Base-by-base conservation (phyloP, 345 rosid species). In the Eutrema heterophyllum region DNA sequence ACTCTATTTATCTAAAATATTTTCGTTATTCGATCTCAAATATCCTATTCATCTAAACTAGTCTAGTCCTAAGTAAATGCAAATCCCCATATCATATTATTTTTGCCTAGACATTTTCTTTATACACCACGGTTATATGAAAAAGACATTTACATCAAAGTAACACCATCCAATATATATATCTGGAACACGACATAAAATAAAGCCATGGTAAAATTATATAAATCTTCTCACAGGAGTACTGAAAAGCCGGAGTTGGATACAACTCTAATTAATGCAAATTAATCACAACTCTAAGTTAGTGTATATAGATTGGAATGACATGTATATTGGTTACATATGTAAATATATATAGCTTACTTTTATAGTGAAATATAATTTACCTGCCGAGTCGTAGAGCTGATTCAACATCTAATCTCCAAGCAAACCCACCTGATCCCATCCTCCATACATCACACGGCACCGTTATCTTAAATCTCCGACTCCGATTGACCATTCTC, bases 361-460 rank as follows among this genome's bases (percentile, higher is more conserved):
- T 33, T 40, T 41, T 21, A n/a, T 9, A 59, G 67, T 51, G 69
- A 52, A 50, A 21, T 32, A 58, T 56, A 11, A 52, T 1, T 58
- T 63, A 77, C 63, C 26, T 64, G 39, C 88, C 89, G 77, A 92
- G 83, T 30, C 84, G 71, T 32, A 92, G 87, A 10, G 98, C 98
- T 70, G 96, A 83, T 54, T 88, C 77, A 32, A 87, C 83, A 76
- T 92, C 98, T 45, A 92, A 82, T 68, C 94, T 78, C 94, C 97
- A 88, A 80, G 94, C 97, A 79, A 86, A 84, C 63, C 87, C 86
- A 67, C 86, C 90, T n/a, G 79, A 60, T 41, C 83, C 84, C 78
- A 86, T 77, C 75, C 83, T 77, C 90, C 92, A 86, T 15, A 86
- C 90, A 60, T 91, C 97, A 78, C 97, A 89, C 0, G 89, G 90